phyloP scores from a whole-genome alignment of 768 basidiomycete species.

The Lactifluus hygrophoroides region DNA sequence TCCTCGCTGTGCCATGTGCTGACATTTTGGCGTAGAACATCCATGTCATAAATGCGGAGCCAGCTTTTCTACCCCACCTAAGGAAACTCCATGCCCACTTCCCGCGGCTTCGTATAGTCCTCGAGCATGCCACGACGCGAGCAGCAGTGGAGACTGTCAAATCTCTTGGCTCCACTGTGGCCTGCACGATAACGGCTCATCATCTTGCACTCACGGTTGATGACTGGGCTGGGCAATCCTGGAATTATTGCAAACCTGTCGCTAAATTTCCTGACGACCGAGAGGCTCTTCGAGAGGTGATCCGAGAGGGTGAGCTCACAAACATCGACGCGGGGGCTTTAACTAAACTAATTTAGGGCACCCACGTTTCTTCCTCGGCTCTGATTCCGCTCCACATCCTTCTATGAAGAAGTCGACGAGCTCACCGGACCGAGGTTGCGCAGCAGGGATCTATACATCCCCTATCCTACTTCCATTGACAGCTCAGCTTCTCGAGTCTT shows the following conservation, averaged over 20 bases:
- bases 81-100: conserved; percentile 72
- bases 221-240: conserved; percentile 92
- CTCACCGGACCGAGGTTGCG: conserved; percentile 65
- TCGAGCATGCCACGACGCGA: conserved; percentile 93
- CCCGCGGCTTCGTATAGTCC: conserved; percentile 86
- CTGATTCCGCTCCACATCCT: conserved; percentile 93
- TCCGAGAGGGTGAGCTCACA: conserved; percentile 52
- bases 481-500: conserved; percentile 81
- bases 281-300: conserved; percentile 66
- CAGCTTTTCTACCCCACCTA: conserved; percentile 82
- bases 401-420: conserved; percentile 58
- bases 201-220: conserved; percentile 92
- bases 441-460: conserved; percentile 94
- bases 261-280: conserved; percentile 95
- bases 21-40: conserved; percentile 48
- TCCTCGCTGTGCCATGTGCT: neutral
- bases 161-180: conserved; percentile 71
- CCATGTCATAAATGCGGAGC: conserved; percentile 90
- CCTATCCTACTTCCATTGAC: conserved; percentile 86
- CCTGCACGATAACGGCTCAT: conserved; percentile 95
- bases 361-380: conserved; percentile 94
- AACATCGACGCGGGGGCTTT: neutral
- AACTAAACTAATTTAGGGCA: conserved; percentile 48
- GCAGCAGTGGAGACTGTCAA: conserved; percentile 86
- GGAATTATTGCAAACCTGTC: conserved; percentile 96